These are phyloP conservation scores for Diaporthe eres DNA, from an alignment of 2,329 filamentous ascomycete genomes.

Conservation along the genomic window DNA sequence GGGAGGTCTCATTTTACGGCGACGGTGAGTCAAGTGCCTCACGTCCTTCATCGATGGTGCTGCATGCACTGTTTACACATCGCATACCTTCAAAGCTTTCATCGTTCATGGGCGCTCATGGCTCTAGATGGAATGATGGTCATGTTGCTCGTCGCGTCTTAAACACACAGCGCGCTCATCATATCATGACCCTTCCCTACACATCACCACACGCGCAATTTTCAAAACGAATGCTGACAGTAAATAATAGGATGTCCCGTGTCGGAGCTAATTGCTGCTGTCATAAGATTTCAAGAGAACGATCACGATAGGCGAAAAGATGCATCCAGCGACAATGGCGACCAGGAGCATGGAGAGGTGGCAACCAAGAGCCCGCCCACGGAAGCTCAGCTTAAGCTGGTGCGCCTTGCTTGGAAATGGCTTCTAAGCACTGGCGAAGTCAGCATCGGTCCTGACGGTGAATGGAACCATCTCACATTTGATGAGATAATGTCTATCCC, in stretches of 20 bases:
- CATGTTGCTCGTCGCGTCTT: background rate
- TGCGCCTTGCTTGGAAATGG: slow-evolving; percentile 59
- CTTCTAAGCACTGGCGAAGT: slow-evolving; percentile 57
- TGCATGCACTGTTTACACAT: slow-evolving; percentile 7
- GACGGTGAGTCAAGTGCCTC: slow-evolving; percentile 53
- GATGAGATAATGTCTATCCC: slow-evolving; percentile 56
- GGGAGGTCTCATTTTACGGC: slow-evolving; percentile 60
- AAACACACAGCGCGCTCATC: background rate
- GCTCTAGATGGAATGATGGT: background rate
- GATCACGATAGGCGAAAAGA: slow-evolving; percentile 12
- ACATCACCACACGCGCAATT: background rate
- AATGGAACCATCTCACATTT: slow-evolving; percentile 56
- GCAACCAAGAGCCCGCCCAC: slow-evolving; percentile 37
- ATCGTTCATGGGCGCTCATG: background rate
- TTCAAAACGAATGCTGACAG: slow-evolving; percentile 29
- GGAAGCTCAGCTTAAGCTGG: slow-evolving; percentile 52
- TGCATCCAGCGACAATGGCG: slow-evolving; percentile 1
- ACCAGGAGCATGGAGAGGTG: background rate
- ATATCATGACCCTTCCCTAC: background rate
- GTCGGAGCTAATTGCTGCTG: slow-evolving; percentile 44
- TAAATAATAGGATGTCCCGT: slow-evolving; percentile 41
- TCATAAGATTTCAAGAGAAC: slow-evolving; percentile 42
- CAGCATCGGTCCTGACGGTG: slow-evolving; percentile 53
- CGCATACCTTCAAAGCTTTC: background rate
- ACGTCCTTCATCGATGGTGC: background rate